Percentiles rank a stretch among this genome's conserved stretches.
Conservation (phyloP, 768 basidiomycete species). For the Leccinellum rugosiceps region DNA sequence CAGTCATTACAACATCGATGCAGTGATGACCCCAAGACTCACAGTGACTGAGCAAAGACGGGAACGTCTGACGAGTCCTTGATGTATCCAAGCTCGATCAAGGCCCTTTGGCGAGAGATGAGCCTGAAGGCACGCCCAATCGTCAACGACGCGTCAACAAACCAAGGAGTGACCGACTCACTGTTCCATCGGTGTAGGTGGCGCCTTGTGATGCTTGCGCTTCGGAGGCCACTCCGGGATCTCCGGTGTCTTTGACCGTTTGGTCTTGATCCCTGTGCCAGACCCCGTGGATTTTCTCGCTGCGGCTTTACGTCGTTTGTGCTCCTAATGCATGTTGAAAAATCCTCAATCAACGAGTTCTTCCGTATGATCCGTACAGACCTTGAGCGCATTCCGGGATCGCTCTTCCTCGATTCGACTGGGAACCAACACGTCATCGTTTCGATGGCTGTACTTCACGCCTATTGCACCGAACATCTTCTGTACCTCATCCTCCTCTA, state of each 20-base stretch:
- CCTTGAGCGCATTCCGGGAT: conserved; percentile 51
- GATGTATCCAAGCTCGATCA: conserved; percentile 63
- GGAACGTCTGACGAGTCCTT: conserved; percentile 48
- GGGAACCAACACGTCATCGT: conserved; percentile 65
- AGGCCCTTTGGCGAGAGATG: conserved; percentile 51
- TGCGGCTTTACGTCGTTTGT: conserved; percentile 23
- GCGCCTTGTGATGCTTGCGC: conserved; percentile 52
- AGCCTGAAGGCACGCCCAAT: conserved; percentile 37
- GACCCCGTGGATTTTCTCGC: conserved; percentile 21
- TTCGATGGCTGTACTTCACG: conserved; percentile 70
- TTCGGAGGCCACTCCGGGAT: conserved; percentile 61
- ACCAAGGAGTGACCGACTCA: conserved; percentile 27
- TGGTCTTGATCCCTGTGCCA: conserved; percentile 3
- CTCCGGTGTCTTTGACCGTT: conserved; percentile 33
- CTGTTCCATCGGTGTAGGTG: conserved; percentile 49
- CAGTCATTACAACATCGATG: conserved; percentile 1
- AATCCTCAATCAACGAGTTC: background rate
- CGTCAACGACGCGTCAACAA: background rate
- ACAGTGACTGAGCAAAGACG: conserved; percentile 66
- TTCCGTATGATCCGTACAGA: conserved; percentile 20
- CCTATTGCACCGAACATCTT: conserved; percentile 58
- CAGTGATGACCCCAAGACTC: conserved; percentile 26
- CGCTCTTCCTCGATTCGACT: conserved; percentile 68
- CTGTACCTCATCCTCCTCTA: conserved; percentile 49
- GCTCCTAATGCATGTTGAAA: conserved; percentile 22